A percentile compares a stretch with the other conserved stretches of the same genome.
These are phyloP conservation scores for Xanthoconium separans DNA, from an alignment of 1,284 basidiomycete genomes.

Conservation along the genomic window DNA sequence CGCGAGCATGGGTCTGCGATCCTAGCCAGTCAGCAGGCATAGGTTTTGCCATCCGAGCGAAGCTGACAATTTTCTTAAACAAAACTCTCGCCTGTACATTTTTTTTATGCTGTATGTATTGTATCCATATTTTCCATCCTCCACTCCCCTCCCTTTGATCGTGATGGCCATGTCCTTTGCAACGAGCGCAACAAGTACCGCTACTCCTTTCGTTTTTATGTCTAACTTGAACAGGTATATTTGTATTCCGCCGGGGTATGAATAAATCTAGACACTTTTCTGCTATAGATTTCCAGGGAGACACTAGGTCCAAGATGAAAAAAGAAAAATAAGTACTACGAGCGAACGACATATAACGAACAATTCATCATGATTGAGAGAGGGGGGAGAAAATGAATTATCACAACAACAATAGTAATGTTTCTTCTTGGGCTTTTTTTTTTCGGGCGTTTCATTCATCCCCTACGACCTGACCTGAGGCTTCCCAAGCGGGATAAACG, in stretches of 20 bases:
- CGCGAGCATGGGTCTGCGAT: slow-evolving; percentile 26
- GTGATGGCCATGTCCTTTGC: slow-evolving; percentile 10
- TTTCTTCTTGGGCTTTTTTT: not conserved
- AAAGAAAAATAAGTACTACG: not conserved
- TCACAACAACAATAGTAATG: slow-evolving; percentile 2
- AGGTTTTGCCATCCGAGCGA: not conserved
- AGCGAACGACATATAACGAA: slow-evolving; percentile 4
- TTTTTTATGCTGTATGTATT: slow-evolving; percentile 21
- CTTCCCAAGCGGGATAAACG: slow-evolving; percentile 74
- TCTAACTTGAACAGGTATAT: slow-evolving; percentile 23
- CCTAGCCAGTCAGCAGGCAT: slow-evolving; percentile 24
- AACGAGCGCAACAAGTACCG: slow-evolving; percentile 14
- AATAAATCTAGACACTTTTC: slow-evolving; percentile 9
- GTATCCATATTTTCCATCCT: slow-evolving; percentile 25
- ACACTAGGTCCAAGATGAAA: not conserved
- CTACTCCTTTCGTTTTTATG: slow-evolving; percentile 9
- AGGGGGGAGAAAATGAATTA: not conserved
- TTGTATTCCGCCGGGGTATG: slow-evolving; percentile 24
- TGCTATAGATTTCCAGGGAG: not conserved
- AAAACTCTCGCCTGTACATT: slow-evolving; percentile 20
- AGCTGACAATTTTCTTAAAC: not conserved
- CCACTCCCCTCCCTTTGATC: not conserved
- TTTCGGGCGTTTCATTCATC: slow-evolving; percentile 21
- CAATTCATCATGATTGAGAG: not conserved
- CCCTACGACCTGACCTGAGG: slow-evolving; percentile 62